Evolutionary conservation across 768 basidiomycete genomes (phyloP), one percentile per base, ranked within the genome.

Genomic region (Paxillus involutus): DNA sequence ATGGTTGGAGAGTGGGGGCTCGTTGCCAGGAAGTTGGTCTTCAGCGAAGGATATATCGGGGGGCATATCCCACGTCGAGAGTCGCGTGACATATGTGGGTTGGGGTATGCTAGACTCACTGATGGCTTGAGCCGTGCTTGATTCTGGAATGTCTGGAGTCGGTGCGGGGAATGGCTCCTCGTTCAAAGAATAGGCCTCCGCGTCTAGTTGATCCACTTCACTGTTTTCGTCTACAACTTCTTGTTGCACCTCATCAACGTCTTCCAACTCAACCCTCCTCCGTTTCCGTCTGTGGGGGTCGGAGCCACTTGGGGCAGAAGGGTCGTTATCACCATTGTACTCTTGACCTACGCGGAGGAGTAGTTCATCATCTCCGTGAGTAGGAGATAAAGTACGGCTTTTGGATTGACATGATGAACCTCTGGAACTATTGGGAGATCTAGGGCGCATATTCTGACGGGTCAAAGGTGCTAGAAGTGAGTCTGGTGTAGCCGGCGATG

Each of bases 41-140:
- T 9, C 44, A 8, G 26, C 33, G 6, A 19, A 10, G 17, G 24
- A 47, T 3, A 65, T 24, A 19, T 53, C 55, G 32, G 53, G 42
- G 16, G 61, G 51, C 8, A 67, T 58, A 14, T 56, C 57, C 65
- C 65, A 67, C 0, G 63, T 63, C 47, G 66, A 57, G 49, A 65
- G 41, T 7, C 47, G 66, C 29, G 49, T 29, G 13, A 42, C 36
- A n/a, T 13, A 14, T 37, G 12, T 32, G 2, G 32, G 32, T 10
- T 32, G 32, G 32, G 32, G 32, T 32, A 32, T 32, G 26, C 35
- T 45, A 1, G 40, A 10, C 30, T 51, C 57, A 30, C 30, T 51
- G 37, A 21, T 3, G 39, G 26, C 29, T 39, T 11, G 51, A 33
- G 26, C 43, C n/a, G 39, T 37, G 24, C 29, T 35, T 8, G 51